Base-by-base conservation (phyloP, 192 early-diverging fungal species). In the Coemansia sp. region DNA sequence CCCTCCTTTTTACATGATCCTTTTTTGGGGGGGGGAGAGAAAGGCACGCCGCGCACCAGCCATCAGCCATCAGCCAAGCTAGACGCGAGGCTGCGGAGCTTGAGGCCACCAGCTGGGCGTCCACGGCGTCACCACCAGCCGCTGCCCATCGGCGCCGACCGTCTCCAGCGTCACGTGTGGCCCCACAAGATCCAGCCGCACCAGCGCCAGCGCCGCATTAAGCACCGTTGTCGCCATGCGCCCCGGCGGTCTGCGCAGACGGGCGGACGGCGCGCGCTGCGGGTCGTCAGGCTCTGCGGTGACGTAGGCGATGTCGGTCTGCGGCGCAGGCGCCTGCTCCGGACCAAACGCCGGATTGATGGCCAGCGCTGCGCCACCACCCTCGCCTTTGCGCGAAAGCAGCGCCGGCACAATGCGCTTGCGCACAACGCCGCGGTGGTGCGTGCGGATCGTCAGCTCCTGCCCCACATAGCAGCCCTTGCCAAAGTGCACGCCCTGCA, bases 381-480 rank as follows among this genome's bases (percentile, higher is more conserved):
- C 65, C 58, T 68, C 74, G 39, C 21, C 54, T 23, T 19, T 50
- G 18, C 44, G 45, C 53, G 61, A 32, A 52, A 67, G 69, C 56
- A 84, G 65, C 68, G 95, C 86, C 5, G 94, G 95, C 40, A 97
- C 86, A 8, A 99, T 83, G 53, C 95, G 87, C 85, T 98, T 98
- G 50, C 96, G 88, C 48, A 91, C 93, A 6, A 95, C 92, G 15
- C 97, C 97, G 32, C 90, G 94, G 71, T 98, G 94, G 66, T 98
- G 90, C 11, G 95, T 99, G 53, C 97, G 86, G 75, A 97, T 96
- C 1, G 97, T 99, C 70, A 99, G 89, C 76, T 98, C 97, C 75
- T 99, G 97, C 13, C 97, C 97, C 37, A 98, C 88, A 68, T 99
- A 99, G 79, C 97, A 99, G 2, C 97, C 97, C 83, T 99, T 99